Evolutionary conservation across 176 grass and related monocot species (phyloP), one percentile per base, ranked within the genome.

Genomic region (Eleusine coracana): DNA sequence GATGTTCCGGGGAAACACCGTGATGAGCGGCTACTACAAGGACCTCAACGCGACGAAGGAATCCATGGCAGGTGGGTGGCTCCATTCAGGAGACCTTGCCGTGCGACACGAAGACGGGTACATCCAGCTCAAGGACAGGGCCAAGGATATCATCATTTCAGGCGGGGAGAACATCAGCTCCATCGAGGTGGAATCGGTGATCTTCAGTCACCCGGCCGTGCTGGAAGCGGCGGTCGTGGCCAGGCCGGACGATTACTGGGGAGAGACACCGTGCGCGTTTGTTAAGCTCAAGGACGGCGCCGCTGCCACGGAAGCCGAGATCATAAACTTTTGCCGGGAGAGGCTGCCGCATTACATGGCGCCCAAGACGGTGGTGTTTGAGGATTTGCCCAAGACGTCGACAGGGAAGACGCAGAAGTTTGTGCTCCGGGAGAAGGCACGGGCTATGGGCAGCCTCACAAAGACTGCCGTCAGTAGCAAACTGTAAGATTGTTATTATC

Each of bases 341-440:
- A 80, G 21, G 66, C 17, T 92, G 80, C 90, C 90, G 3, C 86
- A 74, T 28, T 86, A 74, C 70, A 89, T 87, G 87, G 80, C 71
- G 5, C 91, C 91, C 0, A 86, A 70, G 81, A 87, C 76, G 39
- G 91, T 92, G 49, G 84, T 85, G 10, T 89, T 92, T 0, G 77
- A 79, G 23, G 83, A 87, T 20, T 1, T 92, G 42, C 91, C 91
- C 12, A 81, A 87, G 40, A 89, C 91, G 10, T 84, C 87, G 0
- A 92, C 87, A 0, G 91, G 91, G 50, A 92, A 92, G 81, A 89
- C 73, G 9, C 80, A 84, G 27, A 87, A 92, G 66, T 89, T 54
- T 10, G 18, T 85, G 17, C 84, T 89, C 28, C 84, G 87, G 27
- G 87, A 89, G 5, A 92, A 87, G 41, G 80, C 87, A n/a, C 68